Evolutionary conservation across 2,329 filamentous ascomycete genomes (phyloP).

Genomic region (Ophiocordyceps camponoti-floridani): DNA sequence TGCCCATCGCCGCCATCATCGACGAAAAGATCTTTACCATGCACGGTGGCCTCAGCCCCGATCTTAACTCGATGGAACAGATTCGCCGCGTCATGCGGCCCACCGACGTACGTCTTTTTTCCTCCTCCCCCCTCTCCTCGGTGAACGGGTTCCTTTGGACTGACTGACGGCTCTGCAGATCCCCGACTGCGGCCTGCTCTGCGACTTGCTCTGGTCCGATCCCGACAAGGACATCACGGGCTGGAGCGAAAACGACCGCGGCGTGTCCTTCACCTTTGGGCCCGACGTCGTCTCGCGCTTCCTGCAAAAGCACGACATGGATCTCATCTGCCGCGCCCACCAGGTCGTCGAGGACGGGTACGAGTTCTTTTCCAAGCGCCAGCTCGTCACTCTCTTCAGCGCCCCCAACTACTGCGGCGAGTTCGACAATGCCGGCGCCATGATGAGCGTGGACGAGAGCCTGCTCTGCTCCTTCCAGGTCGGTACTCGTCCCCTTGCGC

Average conservation of each 20-base stretch:
- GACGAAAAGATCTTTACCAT: slow-evolving; percentile 99
- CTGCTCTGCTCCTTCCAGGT: slow-evolving; percentile 98
- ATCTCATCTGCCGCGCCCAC: slow-evolving; percentile 94
- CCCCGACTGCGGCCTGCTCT: slow-evolving; percentile 90
- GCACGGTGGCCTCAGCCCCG: slow-evolving; percentile 93
- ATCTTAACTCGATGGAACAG: slow-evolving; percentile 99
- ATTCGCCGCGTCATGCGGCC: slow-evolving; percentile 97
- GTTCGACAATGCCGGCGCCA: slow-evolving; percentile 97
- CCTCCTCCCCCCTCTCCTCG: background rate
- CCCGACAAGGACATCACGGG: slow-evolving; percentile 98
- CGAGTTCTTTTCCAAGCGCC: slow-evolving; percentile 98
- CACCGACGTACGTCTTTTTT: slow-evolving; percentile 66
- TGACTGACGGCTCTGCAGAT: slow-evolving; percentile 42
- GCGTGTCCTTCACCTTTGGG: slow-evolving; percentile 96
- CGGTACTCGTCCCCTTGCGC: slow-evolving; percentile 8
- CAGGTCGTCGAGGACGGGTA: slow-evolving; percentile 98
- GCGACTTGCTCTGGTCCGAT: slow-evolving; percentile 96
- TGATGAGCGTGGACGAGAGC: slow-evolving; percentile 99
- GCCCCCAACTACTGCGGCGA: slow-evolving; percentile 98
- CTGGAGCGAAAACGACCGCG: slow-evolving; percentile 97
- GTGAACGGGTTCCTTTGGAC: slow-evolving; percentile 1
- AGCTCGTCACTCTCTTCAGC: slow-evolving; percentile 92
- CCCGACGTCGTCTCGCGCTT: slow-evolving; percentile 95
- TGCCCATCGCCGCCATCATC: slow-evolving; percentile 96
- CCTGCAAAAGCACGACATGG: slow-evolving; percentile 98